phyloP scores from a whole-genome alignment of 192 early-diverging fungal species.

The Chytriomyces confervae region DNA sequence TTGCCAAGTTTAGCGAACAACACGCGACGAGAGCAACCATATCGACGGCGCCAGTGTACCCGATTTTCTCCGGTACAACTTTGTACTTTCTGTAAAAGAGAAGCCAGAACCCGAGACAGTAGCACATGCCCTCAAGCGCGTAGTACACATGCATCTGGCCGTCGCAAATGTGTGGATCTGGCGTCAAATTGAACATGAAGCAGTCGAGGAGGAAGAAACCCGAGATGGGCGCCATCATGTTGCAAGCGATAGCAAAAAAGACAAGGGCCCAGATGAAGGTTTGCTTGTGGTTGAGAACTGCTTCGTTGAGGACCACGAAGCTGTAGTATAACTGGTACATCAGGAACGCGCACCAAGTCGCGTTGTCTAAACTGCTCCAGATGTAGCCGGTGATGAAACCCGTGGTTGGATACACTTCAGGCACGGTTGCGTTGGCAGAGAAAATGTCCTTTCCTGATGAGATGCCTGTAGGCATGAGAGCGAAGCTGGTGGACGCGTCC shows the following conservation, averaged over 20 bases:
- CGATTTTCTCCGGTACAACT: background rate
- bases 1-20: background rate
- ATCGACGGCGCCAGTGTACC: background rate
- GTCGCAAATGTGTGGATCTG: background rate
- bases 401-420: constrained; percentile 3
- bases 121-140: background rate
- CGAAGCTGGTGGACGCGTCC: background rate
- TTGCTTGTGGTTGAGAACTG: background rate
- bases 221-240: background rate
- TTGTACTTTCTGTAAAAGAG: constrained; percentile 7
- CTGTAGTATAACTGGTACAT: background rate
- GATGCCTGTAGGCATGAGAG: no score
- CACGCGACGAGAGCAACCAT: background rate
- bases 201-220: constrained; percentile 2
- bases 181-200: background rate
- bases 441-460: background rate
- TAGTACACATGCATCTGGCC: background rate
- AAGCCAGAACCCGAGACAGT: background rate
- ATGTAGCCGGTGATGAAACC: background rate
- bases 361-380: background rate
- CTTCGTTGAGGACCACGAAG: background rate
- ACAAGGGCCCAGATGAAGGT: background rate
- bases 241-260: background rate
- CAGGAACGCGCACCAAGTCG: constrained; percentile 8
- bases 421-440: background rate